Evolutionary conservation across 148 eudicot genomes (phyloP).

Genomic region (Fagopyrum tataricum): DNA sequence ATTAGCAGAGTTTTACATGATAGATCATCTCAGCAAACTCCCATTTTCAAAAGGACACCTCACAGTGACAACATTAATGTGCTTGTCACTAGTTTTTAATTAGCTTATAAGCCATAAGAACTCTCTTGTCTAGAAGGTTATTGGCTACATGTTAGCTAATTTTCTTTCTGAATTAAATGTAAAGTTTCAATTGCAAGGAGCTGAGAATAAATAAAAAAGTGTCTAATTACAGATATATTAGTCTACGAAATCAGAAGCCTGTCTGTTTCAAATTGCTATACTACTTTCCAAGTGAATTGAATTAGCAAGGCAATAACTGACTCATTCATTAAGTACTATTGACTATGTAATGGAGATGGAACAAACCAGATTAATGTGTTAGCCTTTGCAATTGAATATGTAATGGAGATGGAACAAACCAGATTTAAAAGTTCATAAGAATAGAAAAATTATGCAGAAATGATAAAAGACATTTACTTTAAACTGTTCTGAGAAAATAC

Average conservation of each 20-base stretch:
- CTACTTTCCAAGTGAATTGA: background rate
- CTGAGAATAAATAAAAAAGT: no score
- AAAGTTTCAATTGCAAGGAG: no score
- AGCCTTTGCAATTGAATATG: background rate
- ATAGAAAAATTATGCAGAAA: background rate
- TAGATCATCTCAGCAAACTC: background rate
- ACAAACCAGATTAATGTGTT: no score
- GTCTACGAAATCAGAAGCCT: no score
- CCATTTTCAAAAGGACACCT: background rate
- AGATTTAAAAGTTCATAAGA: background rate
- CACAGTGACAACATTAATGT: background rate
- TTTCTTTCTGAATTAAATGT: no score
- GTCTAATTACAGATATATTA: no score
- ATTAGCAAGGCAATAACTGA: background rate
- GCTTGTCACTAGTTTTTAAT: background rate
- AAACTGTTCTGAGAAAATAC: background rate
- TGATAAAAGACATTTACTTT: background rate
- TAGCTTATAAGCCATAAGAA: no score
- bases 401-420: background rate
- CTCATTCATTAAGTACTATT: background rate
- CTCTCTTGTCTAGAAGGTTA: no score
- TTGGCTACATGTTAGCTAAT: background rate
- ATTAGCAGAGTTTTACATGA: background rate
- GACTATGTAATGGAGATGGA: no score
- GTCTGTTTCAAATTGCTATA: background rate